These are phyloP conservation scores for Phytophthora uliginosa DNA, from an alignment of 352 stramenopile species.

Conservation along the genomic window DNA sequence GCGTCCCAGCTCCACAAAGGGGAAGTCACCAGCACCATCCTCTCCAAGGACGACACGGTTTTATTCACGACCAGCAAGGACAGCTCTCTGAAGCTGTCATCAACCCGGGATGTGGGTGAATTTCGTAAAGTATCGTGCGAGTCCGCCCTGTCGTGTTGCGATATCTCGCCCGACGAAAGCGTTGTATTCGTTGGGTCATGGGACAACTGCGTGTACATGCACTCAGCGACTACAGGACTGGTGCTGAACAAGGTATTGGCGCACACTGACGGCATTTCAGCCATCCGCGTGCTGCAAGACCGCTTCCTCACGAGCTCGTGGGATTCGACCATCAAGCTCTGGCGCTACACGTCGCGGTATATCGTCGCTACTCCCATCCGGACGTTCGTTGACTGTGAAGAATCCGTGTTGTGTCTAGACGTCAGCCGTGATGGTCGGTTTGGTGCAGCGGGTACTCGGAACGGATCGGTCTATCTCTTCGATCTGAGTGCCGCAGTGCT, in stretches of 20 bases:
- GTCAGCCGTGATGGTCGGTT: slow-evolving; percentile 65
- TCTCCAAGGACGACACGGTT: slow-evolving; percentile 58
- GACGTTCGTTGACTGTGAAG: slow-evolving; percentile 72
- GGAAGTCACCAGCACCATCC: slow-evolving; percentile 70
- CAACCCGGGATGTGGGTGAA: slow-evolving; percentile 37
- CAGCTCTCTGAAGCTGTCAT: slow-evolving; percentile 67
- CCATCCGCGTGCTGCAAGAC: slow-evolving; percentile 65
- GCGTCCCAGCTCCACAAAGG: slow-evolving; percentile 55
- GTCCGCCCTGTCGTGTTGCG: slow-evolving; percentile 71
- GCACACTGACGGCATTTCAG: slow-evolving; percentile 78
- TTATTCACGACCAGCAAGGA: slow-evolving; percentile 84
- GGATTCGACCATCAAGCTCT: slow-evolving; percentile 83
- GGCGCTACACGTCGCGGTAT: slow-evolving; percentile 67
- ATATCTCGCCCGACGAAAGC: slow-evolving; percentile 74
- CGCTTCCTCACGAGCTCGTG: slow-evolving; percentile 81
- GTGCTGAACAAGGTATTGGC: slow-evolving; percentile 73
- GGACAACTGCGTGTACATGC: slow-evolving; percentile 86
- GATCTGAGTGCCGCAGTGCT: slow-evolving; percentile 40
- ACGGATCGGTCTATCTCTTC: slow-evolving; percentile 69
- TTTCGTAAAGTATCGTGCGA: slow-evolving; percentile 42
- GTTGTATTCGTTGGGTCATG: slow-evolving; percentile 74
- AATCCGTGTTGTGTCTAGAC: slow-evolving; percentile 74
- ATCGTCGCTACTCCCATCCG: slow-evolving; percentile 61
- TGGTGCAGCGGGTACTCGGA: slow-evolving; percentile 62
- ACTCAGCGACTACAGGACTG: slow-evolving; percentile 60